Evolutionary conservation across 164 flowering plant genomes (phyloP).

Genomic region (Nymphaea thermarum): DNA sequence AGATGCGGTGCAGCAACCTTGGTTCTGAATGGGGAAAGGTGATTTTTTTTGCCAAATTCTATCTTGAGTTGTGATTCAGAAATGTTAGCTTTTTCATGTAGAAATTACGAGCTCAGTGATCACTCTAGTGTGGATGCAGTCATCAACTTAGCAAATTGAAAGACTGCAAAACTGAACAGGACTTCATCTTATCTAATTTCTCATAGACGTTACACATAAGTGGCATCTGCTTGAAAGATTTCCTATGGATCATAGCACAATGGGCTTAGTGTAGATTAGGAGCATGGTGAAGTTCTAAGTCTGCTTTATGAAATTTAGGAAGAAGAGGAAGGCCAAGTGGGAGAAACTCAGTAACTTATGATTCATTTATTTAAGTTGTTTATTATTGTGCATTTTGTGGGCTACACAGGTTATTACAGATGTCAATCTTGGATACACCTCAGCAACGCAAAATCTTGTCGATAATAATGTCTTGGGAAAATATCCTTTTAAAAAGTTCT

Average conservation of each 20-base stretch:
- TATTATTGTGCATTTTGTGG: no score
- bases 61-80: neutral
- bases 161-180: neutral
- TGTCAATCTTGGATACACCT: no score
- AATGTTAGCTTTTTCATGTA: neutral
- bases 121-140: neutral
- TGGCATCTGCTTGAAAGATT: neutral
- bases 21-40: slow-evolving; percentile 96
- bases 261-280: neutral
- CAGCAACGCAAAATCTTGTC: no score
- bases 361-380: no score
- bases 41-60: slow-evolving; percentile 3
- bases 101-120: neutral
- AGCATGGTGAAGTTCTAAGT: neutral
- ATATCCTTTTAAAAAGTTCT: no score
- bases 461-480: no score
- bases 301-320: neutral
- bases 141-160: neutral
- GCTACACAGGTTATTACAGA: no score
- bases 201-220: no score
- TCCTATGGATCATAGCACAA: neutral
- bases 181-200: no score
- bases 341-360: no score
- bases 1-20: slow-evolving; percentile 81
- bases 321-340: no score